Evolutionary conservation across 192 early-diverging fungal genomes (phyloP), one percentile per base, ranked within the genome.

Genomic region (Backusella westeae): DNA sequence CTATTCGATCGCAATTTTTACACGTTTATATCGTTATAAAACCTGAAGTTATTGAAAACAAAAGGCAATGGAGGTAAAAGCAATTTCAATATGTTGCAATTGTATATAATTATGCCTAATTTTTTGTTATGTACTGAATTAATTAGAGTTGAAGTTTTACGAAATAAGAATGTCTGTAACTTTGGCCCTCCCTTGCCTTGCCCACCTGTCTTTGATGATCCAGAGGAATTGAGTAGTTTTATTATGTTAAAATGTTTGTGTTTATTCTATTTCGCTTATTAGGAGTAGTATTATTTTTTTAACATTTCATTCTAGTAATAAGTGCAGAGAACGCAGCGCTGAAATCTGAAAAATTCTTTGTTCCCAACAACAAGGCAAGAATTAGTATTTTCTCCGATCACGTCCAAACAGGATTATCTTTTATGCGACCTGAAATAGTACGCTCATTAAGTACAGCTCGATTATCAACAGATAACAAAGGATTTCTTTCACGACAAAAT

Each of bases 1-100:
- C 83, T 1, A 85, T 89, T 23, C 81, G 79, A 67, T 89, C 88
- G 4, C 86, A 89, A 76, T 87, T 89, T 34, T 73, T 89, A 10
- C 88, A 89, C 36, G 85, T 89, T 1, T 89, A 84, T 76, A 83
- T 87, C 0, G 53, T 89, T 34, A 78, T 89, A 5, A 82, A 67
- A 19, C 72, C 71, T 34, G 78, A 83, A 72, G 36, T 14, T 6
- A 36, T 67, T 35, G 68, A 80, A n/a, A 71, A 39, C 6, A 56
- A 68, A 21, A 32, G 65, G 29, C 69, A 73, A 23, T 83, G 78
- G 76, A 80, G 82, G 82, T 83, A 80, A 83, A 68, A 63, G 23
- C 32, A 6, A 49, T 3, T 7, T 15, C 12, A 44, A 59, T 34
- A 26, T 32, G 10, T 21, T 19, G 4, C 38, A 63, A 59, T 3